Conservation (phyloP, 257 asterid genomes). For the Nicotiana obtusifolia region DNA sequence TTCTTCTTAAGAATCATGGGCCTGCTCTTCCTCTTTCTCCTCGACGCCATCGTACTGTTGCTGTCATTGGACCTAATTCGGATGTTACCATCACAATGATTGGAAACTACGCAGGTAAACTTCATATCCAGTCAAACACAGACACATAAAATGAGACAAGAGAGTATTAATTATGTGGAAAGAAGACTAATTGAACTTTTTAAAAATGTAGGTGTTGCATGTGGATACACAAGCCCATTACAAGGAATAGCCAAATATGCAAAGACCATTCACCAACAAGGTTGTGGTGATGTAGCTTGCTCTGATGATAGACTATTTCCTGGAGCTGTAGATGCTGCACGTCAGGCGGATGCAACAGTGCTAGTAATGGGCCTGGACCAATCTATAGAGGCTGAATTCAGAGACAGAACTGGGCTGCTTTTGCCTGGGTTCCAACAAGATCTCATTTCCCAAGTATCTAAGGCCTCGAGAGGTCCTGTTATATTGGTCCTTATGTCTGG, state of each 20-base stretch:
- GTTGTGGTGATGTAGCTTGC: constrained; percentile 62
- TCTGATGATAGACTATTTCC: constrained; percentile 32
- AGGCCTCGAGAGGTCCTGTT: constrained; percentile 58
- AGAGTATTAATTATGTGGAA: too few relatives aligned
- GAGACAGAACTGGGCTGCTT: constrained; percentile 54
- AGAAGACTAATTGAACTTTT: neutral
- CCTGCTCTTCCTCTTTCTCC: constrained; percentile 61
- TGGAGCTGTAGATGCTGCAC: constrained; percentile 57
- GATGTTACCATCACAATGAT: constrained; percentile 70
- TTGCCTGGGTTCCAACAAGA: constrained; percentile 69
- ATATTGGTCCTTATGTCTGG: constrained; percentile 73
- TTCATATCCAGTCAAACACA: too few relatives aligned
- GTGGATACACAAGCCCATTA: constrained; percentile 66
- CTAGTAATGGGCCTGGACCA: constrained; percentile 76
- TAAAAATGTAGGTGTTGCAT: constrained; percentile 29
- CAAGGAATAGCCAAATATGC: constrained; percentile 54
- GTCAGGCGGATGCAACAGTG: constrained; percentile 56
- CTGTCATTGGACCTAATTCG: constrained; percentile 76
- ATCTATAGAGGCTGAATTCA: constrained; percentile 65
- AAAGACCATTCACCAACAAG: constrained; percentile 51
- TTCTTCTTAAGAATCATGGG: constrained; percentile 58
- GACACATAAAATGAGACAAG: too few relatives aligned
- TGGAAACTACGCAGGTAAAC: constrained; percentile 71
- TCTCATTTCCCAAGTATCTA: constrained; percentile 58
- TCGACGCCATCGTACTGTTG: constrained; percentile 42